These are phyloP conservation scores for Taxillus chinensis DNA, from an alignment of 164 flowering plant genomes.

Conservation along the genomic window DNA sequence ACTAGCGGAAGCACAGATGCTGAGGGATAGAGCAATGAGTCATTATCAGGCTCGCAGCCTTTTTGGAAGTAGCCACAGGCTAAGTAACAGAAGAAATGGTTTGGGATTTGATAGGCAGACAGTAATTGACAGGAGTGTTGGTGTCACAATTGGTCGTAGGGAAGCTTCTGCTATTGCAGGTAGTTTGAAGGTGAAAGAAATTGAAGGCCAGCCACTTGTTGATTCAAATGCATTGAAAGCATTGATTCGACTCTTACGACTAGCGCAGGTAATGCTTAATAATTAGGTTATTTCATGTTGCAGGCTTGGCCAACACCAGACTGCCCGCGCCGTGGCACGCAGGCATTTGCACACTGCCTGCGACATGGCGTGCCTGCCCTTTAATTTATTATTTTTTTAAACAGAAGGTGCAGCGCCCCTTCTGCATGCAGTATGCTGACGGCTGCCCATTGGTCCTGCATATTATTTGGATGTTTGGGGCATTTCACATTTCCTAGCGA, in stretches of 20 bases:
- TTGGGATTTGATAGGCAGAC: slow-evolving; percentile 70
- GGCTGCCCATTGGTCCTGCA: no score
- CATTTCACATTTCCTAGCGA: no score
- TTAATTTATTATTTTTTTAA: no score
- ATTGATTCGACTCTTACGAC: slow-evolving; percentile 63
- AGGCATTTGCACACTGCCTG: no score
- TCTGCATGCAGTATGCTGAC: no score
- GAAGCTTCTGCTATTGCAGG: slow-evolving; percentile 48
- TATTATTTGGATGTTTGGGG: no score
- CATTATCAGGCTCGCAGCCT: slow-evolving; percentile 88
- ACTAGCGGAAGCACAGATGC: slow-evolving; percentile 95
- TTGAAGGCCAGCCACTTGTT: slow-evolving; percentile 80
- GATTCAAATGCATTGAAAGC: slow-evolving; percentile 74
- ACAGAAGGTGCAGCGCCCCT: no score
- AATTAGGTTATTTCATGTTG: no score
- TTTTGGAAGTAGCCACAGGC: slow-evolving; percentile 68
- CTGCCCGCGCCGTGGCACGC: no score
- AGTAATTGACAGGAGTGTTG: slow-evolving; percentile 82
- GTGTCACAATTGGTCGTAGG: slow-evolving; percentile 63
- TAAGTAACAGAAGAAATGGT: slow-evolving; percentile 48
- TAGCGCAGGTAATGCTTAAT: slow-evolving; percentile 61
- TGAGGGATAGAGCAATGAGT: slow-evolving; percentile 89
- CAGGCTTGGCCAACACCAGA: no score
- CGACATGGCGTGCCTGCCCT: no score
- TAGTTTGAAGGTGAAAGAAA: slow-evolving; percentile 58